phyloP scores from a whole-genome alignment of 139 green algal genomes.

The Zygnema circumcarinatum region DNA sequence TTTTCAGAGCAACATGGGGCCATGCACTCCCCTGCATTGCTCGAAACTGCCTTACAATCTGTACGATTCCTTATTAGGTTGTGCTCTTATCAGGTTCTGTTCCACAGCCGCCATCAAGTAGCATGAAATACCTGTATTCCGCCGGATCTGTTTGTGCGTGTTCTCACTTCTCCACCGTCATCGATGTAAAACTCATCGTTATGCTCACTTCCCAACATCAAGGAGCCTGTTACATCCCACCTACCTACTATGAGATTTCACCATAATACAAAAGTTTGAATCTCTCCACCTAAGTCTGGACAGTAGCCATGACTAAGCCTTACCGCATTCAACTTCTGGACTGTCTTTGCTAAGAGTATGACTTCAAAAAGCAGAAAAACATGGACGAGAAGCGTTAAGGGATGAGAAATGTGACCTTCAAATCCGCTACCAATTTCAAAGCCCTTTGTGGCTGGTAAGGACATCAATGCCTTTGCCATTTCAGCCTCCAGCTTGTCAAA shows the following conservation, averaged over 20 bases:
- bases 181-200: conserved; percentile 97
- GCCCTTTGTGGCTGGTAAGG: conserved; percentile 94
- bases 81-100: too few species aligned
- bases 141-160: conserved; percentile 83
- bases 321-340: too few species aligned
- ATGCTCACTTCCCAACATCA: conserved; percentile 90
- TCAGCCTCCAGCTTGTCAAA: conserved; percentile 99
- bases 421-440: conserved; percentile 99
- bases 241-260: neutral
- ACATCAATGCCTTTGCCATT: conserved; percentile 94
- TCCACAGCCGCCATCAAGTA: too few species aligned
- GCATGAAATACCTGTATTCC: conserved; percentile 59
- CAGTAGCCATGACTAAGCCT: too few species aligned
- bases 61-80: too few species aligned
- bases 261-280: neutral
- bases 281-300: too few species aligned
- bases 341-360: too few species aligned
- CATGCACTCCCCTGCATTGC: too few species aligned
- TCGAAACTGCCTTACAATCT: too few species aligned
- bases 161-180: conserved; percentile 78
- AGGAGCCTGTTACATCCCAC: conserved; percentile 61
- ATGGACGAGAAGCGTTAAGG: too few species aligned
- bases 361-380: too few species aligned
- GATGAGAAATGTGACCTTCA: conserved; percentile 49
- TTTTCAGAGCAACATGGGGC: too few species aligned